Percentiles rank a stretch among this genome's conserved stretches.
phyloP scores from a whole-genome alignment of 2,329 filamentous ascomycete genomes.

The Claviceps cyperi region DNA sequence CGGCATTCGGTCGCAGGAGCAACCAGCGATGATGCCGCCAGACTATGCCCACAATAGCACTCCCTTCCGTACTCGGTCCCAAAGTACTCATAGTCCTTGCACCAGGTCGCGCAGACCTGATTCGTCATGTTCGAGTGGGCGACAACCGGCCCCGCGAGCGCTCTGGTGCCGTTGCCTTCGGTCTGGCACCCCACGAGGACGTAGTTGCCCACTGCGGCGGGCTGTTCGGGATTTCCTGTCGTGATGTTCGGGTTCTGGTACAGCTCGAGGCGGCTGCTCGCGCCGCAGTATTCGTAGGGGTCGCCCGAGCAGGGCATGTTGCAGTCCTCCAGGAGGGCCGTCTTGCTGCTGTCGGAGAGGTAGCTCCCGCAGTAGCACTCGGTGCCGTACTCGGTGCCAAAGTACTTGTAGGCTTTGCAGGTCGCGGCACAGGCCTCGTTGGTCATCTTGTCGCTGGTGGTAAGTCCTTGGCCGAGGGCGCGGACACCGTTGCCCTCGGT shows the following conservation, averaged over 20 bases:
- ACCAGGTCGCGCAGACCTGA: constrained; percentile 18
- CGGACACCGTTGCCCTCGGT: constrained; percentile 21
- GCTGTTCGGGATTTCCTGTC: constrained; percentile 17
- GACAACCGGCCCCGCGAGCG: constrained; percentile 14
- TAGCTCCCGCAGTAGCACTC: constrained; percentile 26
- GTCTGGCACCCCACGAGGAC: constrained; percentile 22
- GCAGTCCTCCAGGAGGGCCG: constrained; percentile 19
- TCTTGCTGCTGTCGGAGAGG: constrained; percentile 13
- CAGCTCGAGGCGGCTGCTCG: constrained; percentile 18
- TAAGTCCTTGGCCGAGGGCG: constrained; percentile 18
- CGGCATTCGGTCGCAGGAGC: constrained; percentile 21
- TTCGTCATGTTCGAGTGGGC: constrained; percentile 19
- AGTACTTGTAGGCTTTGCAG: constrained; percentile 25
- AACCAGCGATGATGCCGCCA: constrained; percentile 15
- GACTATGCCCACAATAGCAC: constrained; percentile 22
- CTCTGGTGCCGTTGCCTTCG: constrained; percentile 20
- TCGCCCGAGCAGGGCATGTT: constrained; percentile 21
- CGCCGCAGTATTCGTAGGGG: constrained; percentile 18
- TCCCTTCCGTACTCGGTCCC: constrained; percentile 24
- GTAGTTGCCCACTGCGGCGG: constrained; percentile 18
- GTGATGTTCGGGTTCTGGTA: constrained; percentile 17
- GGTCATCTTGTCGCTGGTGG: constrained; percentile 16
- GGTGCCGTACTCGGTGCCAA: constrained; percentile 24
- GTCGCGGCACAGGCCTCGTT: constrained; percentile 19
- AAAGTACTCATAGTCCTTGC: constrained; percentile 18